phyloP scores from a whole-genome alignment of 495 filamentous ascomycete species.

The Aspergillus panamensis region DNA sequence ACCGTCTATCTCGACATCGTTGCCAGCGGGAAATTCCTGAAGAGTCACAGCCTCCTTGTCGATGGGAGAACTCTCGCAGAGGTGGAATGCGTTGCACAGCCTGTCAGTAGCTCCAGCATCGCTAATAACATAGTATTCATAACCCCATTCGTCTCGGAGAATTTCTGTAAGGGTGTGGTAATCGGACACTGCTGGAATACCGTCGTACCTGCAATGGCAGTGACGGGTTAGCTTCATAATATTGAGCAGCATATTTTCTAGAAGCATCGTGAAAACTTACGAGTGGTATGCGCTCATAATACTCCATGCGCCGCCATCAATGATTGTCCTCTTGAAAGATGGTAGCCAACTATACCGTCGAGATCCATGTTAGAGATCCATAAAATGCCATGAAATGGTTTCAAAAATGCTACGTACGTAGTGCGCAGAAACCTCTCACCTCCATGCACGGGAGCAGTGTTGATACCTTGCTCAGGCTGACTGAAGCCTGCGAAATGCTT shows the following conservation, averaged over 20 bases:
- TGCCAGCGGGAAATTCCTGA: conserved; percentile 60
- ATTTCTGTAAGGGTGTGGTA: conserved; percentile 62
- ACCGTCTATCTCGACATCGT: conserved; percentile 73
- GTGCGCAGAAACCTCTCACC: conserved; percentile 65
- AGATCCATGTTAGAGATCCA: neutral
- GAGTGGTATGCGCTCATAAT: conserved; percentile 69
- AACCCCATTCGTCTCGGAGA: conserved; percentile 65
- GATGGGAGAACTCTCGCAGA: conserved; percentile 54
- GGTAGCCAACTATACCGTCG: conserved; percentile 50
- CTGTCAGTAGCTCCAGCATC: conserved; percentile 66
- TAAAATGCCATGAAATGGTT: neutral
- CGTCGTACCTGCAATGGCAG: conserved; percentile 49
- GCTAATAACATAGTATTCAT: conserved; percentile 57
- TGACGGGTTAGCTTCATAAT: neutral
- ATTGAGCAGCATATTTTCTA: neutral
- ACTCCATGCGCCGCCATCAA: conserved; percentile 61
- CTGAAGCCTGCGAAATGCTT: conserved; percentile 68
- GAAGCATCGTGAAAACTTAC: conserved; percentile 24
- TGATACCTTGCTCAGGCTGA: conserved; percentile 64
- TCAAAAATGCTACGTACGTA: conserved; percentile 34
- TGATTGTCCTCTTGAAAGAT: conserved; percentile 61
- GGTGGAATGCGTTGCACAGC: conserved; percentile 57
- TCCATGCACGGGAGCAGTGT: conserved; percentile 65
- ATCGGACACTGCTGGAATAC: conserved; percentile 59
- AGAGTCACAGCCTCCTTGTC: conserved; percentile 57